Base-by-base conservation (phyloP, 1,139 yeast genomes). In the Pichia sp. region DNA sequence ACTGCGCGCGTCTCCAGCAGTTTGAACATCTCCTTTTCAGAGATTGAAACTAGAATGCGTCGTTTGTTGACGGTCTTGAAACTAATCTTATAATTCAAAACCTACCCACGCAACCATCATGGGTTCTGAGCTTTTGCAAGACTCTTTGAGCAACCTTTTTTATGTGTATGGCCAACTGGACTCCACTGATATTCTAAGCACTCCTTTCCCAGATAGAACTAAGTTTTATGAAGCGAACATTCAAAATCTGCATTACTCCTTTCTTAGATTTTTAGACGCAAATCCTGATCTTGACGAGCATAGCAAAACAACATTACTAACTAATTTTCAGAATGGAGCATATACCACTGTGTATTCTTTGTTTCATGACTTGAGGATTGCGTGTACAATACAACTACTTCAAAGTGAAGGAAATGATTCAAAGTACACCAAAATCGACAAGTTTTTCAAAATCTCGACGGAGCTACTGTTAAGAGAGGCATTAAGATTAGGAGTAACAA, bases 381-480 rank as follows among this genome's bases (percentile, higher is more conserved):
- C 83, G 0, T 67, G 81, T 33, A 72, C 77, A 9, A 56, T 71
- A 21, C 47, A 43, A 33, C 63, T 70, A 28, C 30, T 47, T 11
- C 45, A 50, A 31, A 38, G 42, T 19, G 55, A 53, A 33, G 38
- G 48, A 28, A 42, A 48, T 23, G 68, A 83, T 19, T 65, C 67
- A 28, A 23, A 39, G 3, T 88, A 88, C 56, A 64, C 63, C 18
- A 68, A 71, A 49, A 66, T 82, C 33, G 91, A 84, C 58, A 72
- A 71, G 43, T 81, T 83, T 53, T 86, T 77, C 64, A 79, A 76
- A 55, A 78, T 80, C 52, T 63, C 84, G 3, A 71, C 80, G 1
- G 95, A 85, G 52, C 61, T 85, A 40, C 61, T 88, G 30, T 61
- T 86, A 40, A 74, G 94, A 53, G 96, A 88, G 59, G 70, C 79